Percentiles rank a stretch among this genome's conserved stretches.
These are phyloP conservation scores for Coffea humblotiana DNA, from an alignment of 305 asterid species.

Conservation along the genomic window DNA sequence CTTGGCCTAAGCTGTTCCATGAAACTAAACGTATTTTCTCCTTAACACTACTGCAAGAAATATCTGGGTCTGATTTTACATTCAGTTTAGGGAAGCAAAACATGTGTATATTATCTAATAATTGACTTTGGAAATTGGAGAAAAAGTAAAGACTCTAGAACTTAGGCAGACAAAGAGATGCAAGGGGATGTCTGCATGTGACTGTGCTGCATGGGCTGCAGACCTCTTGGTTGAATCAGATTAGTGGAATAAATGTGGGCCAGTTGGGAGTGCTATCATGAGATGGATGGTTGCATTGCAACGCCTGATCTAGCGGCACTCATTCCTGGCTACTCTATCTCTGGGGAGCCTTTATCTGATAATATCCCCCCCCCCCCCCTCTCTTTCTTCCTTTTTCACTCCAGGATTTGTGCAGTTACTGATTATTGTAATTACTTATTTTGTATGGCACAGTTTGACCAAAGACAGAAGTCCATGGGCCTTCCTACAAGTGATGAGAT, in stretches of 20 bases:
- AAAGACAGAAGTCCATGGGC: constrained; percentile 88
- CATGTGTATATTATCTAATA: background rate
- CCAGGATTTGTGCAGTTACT: background rate
- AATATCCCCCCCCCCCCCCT: no score
- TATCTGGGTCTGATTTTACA: background rate
- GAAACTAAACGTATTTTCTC: background rate
- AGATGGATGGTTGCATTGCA: no score
- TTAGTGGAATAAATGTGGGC: no score
- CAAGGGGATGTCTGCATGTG: background rate
- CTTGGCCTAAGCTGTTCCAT: background rate
- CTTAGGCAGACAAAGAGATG: background rate
- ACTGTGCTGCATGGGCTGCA: background rate
- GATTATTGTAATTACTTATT: constrained; percentile 9
- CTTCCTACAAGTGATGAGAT: constrained; percentile 78
- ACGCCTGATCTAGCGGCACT: no score
- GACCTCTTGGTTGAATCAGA: background rate
- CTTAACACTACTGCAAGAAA: background rate
- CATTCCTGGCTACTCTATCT: background rate
- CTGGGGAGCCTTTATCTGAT: background rate
- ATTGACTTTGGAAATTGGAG: background rate
- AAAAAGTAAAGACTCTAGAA: background rate
- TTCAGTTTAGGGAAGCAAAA: background rate
- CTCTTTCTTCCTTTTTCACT: no score
- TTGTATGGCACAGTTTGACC: constrained; percentile 61
- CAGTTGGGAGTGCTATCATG: background rate